Percentiles rank a stretch among this genome's conserved stretches.
These are phyloP conservation scores for Carex myosuroides DNA, from an alignment of 176 grass and related monocot species.

Conservation along the genomic window DNA sequence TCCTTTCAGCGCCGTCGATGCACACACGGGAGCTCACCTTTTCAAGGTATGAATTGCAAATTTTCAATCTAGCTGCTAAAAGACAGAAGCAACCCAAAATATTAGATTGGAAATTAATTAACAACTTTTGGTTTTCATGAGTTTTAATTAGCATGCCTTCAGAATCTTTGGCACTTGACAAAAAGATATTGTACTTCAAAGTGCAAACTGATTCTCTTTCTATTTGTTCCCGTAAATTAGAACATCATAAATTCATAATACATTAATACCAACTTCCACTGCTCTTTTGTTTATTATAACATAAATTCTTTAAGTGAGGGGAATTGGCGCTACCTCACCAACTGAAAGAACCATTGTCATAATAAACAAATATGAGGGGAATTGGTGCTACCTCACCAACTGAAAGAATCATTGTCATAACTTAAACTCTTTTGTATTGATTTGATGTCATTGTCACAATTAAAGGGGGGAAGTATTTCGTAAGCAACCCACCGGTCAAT, in stretches of 20 bases:
- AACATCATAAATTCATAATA: background rate
- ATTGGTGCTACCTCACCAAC: background rate
- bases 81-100: background rate
- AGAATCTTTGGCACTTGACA: background rate
- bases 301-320: background rate
- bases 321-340: background rate
- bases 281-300: background rate
- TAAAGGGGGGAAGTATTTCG: background rate
- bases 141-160: background rate
- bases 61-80: background rate
- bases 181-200: background rate
- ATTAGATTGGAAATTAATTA: background rate
- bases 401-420: background rate
- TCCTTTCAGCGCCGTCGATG: constrained; percentile 91
- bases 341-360: background rate
- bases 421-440: background rate
- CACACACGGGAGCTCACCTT: constrained; percentile 66
- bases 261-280: background rate
- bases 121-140: background rate
- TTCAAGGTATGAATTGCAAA: constrained; percentile 43
- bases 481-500: background rate
- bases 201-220: background rate
- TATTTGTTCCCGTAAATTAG: background rate
- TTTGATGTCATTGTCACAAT: background rate
- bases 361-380: background rate